A percentile compares a stretch with the other conserved stretches of the same genome.
These are phyloP conservation scores for Phytopythium cucurbitacearum DNA, from an alignment of 352 stramenopile genomes.

Conservation along the genomic window DNA sequence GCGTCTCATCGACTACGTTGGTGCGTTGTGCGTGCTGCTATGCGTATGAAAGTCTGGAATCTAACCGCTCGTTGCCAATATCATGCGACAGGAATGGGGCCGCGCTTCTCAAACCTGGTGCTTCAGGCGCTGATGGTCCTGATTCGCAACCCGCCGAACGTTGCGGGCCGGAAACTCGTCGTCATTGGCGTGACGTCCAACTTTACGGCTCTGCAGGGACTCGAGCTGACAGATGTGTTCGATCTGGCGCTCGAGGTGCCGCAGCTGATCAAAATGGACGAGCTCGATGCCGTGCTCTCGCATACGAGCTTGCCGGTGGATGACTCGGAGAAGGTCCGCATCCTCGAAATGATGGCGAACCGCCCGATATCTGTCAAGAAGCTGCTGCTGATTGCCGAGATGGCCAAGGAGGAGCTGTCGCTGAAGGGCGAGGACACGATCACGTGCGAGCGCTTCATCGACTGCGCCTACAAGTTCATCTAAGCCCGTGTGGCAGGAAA, in stretches of 20 bases:
- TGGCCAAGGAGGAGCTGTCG: slow-evolving; percentile 90
- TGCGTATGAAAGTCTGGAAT: background rate
- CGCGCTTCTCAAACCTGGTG: slow-evolving; percentile 98
- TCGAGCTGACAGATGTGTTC: slow-evolving; percentile 94
- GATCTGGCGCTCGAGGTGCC: slow-evolving; percentile 92
- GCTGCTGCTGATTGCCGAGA: slow-evolving; percentile 95
- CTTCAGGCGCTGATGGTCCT: slow-evolving; percentile 98
- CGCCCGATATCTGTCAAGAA: slow-evolving; percentile 98
- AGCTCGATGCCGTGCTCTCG: slow-evolving; percentile 84
- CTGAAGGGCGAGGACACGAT: slow-evolving; percentile 65
- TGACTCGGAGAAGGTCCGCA: slow-evolving; percentile 56
- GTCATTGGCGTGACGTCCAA: slow-evolving; percentile 95
- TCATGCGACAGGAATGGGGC: slow-evolving; percentile 73
- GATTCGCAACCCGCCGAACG: slow-evolving; percentile 95
- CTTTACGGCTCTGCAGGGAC: slow-evolving; percentile 88
- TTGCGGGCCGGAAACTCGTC: slow-evolving; percentile 92
- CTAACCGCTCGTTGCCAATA: slow-evolving; percentile 3
- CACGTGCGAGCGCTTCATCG: slow-evolving; percentile 73
- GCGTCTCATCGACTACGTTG: slow-evolving; percentile 97
- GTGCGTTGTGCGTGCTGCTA: slow-evolving; percentile 22
- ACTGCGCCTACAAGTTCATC: slow-evolving; percentile 81
- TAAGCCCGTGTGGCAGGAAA: slow-evolving; percentile 9
- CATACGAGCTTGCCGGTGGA: slow-evolving; percentile 79
- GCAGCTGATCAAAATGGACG: slow-evolving; percentile 85
- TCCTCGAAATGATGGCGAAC: slow-evolving; percentile 66